These are phyloP conservation scores for Scleroderma citrinum DNA, from an alignment of 768 basidiomycete genomes.

Conservation along the genomic window DNA sequence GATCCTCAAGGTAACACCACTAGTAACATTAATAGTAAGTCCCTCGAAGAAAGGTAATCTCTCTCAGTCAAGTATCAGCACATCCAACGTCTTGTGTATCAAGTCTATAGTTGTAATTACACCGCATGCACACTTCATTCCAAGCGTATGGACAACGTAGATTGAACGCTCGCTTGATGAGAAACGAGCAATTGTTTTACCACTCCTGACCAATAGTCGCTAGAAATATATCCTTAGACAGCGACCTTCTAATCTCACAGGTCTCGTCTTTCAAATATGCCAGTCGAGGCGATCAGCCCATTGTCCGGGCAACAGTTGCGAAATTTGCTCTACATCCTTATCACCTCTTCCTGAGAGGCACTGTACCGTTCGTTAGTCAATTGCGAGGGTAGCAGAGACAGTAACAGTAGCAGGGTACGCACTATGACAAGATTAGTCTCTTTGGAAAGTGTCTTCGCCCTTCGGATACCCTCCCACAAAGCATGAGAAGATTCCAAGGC, in stretches of 20 bases:
- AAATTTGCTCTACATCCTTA: constrained; percentile 97
- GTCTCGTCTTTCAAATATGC: constrained; percentile 50
- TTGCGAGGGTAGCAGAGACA: constrained; percentile 3
- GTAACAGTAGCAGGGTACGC: constrained; percentile 30
- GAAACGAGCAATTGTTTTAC: no score
- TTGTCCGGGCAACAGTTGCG: constrained; percentile 83
- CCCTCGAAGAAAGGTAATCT: no score
- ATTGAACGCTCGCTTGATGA: no score
- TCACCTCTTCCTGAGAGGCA: constrained; percentile 94
- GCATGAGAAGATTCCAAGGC: constrained; percentile 96
- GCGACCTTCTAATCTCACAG: not conserved
- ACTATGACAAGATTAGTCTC: constrained; percentile 89
- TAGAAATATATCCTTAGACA: not conserved
- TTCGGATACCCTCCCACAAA: constrained; percentile 83
- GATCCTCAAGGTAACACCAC: no score
- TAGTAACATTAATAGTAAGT: no score
- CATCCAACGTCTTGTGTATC: no score
- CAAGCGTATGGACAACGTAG: no score
- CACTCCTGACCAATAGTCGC: no score
- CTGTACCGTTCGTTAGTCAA: constrained; percentile 32
- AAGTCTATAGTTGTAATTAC: no score
- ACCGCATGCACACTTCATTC: no score
- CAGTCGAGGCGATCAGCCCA: constrained; percentile 94
- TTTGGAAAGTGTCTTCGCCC: constrained; percentile 80
- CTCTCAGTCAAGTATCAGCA: no score